Conservation (phyloP, 306 rosid genomes). For the Fragaria iinumae region DNA sequence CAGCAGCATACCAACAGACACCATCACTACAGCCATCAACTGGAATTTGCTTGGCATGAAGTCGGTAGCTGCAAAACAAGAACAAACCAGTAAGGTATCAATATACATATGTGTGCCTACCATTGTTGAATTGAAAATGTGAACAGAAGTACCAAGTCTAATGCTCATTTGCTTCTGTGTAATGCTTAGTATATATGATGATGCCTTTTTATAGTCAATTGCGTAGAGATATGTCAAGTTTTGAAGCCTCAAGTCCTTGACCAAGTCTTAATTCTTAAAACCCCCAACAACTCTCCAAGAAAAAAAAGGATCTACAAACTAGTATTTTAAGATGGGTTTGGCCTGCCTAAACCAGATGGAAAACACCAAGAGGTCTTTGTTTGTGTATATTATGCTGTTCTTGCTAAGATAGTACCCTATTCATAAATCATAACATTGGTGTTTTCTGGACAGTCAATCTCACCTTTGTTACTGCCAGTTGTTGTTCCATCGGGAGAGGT, state of each 20-base stretch:
- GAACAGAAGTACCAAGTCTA: not conserved
- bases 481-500: not conserved
- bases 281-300: not conserved
- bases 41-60: slow-evolving; percentile 43
- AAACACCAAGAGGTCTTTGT: not conserved
- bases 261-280: not conserved
- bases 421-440: not conserved
- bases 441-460: slow-evolving; percentile 15
- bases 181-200: not conserved
- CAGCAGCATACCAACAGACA: slow-evolving; percentile 43
- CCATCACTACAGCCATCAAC: slow-evolving; percentile 42
- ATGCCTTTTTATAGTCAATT: slow-evolving; percentile 9
- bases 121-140: not conserved
- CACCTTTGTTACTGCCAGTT: slow-evolving; percentile 33
- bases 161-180: not conserved
- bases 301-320: not conserved
- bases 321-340: slow-evolving; percentile 11
- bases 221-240: slow-evolving; percentile 9
- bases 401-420: not conserved
- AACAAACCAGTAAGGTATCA: slow-evolving; percentile 5
- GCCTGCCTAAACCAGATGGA: slow-evolving; percentile 8
- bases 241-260: slow-evolving; percentile 13
- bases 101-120: not conserved
- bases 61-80: slow-evolving; percentile 45
- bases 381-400: not conserved